Evolutionary conservation across 345 rosid species (phyloP), one percentile per base, ranked within the genome.

Genomic region (Populus euphratica): DNA sequence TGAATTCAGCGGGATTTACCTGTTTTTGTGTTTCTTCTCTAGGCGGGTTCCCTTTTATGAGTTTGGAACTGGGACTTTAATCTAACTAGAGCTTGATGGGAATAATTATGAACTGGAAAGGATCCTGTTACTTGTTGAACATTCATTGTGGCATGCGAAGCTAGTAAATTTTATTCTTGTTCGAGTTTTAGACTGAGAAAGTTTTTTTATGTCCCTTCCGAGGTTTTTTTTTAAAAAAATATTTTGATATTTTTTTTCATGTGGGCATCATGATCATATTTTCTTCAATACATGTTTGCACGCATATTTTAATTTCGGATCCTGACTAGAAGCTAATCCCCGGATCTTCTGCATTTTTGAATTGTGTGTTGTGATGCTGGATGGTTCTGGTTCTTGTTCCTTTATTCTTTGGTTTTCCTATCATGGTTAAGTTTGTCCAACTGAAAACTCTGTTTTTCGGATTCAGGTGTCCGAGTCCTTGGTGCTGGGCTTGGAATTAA

Each of bases 401-500:
- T 41, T 54, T 33, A 23, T 39, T 20, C 27, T 59, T n/a, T 59
- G 62, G 18, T 20, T 17, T 8, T 33, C 14, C 18, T n/a, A 66
- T 31, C 21, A 20, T 39, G 56, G 14, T 54, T 21, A 49, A 44
- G n/a, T 11, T 47, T 3, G 2, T 17, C 27, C 27, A 61, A n/a
- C 35, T n/a, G 8, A 4, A 20, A 18, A 64, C 17, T 36, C 72
- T 72, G 71, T 73, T 33, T 82, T 67, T 25, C 82, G 82, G 84
- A 38, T 75, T 80, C 83, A 27, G 9, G 64, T 4, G 69, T 78
- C 33, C 61, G 69, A 70, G 74, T 69, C 50, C 63, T 20, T 2
- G 84, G 88, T 63, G 50, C 79, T 27, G 87, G 89, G 47, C 75
- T 95, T 18, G 98, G 98, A 76, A 96, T 96, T 50, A 96, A 96